Evolutionary conservation across 352 stramenopile species (phyloP).

Genomic region (Thalassiosira hispida): DNA sequence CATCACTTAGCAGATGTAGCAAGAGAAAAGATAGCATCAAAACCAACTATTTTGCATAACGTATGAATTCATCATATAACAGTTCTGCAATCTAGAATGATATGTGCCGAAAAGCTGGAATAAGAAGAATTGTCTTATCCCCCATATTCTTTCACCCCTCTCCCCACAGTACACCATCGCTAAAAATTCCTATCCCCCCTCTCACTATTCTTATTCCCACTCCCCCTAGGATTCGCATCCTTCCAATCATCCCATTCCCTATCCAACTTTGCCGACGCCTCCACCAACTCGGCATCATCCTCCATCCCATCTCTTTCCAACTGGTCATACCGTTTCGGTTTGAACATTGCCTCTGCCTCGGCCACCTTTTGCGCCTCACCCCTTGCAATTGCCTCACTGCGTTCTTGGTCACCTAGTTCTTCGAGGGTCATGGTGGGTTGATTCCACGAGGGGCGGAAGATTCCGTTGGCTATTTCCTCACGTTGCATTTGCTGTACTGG

Average conservation of each 20-base stretch:
- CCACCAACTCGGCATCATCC: constrained; percentile 91
- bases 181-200: constrained; percentile 91
- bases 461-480: constrained; percentile 72
- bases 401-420: constrained; percentile 91
- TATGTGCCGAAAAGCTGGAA: no score
- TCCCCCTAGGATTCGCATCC: constrained; percentile 93
- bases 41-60: no score
- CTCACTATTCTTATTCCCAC: constrained; percentile 94
- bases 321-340: constrained; percentile 90
- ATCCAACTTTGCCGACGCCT: constrained; percentile 92
- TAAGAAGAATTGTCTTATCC: no score
- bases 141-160: not conserved
- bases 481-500: constrained; percentile 16
- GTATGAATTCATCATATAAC: no score
- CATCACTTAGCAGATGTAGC: no score
- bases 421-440: constrained; percentile 95
- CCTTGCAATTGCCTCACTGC: constrained; percentile 89
- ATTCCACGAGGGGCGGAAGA: constrained; percentile 95
- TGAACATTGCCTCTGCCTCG: constrained; percentile 56
- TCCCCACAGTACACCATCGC: not conserved
- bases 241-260: constrained; percentile 97
- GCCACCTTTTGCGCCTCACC: constrained; percentile 75
- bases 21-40: no score
- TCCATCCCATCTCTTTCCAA: constrained; percentile 94
- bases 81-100: no score